phyloP scores from a whole-genome alignment of 352 stramenopile genomes.

The Globisporangium spinosum region DNA sequence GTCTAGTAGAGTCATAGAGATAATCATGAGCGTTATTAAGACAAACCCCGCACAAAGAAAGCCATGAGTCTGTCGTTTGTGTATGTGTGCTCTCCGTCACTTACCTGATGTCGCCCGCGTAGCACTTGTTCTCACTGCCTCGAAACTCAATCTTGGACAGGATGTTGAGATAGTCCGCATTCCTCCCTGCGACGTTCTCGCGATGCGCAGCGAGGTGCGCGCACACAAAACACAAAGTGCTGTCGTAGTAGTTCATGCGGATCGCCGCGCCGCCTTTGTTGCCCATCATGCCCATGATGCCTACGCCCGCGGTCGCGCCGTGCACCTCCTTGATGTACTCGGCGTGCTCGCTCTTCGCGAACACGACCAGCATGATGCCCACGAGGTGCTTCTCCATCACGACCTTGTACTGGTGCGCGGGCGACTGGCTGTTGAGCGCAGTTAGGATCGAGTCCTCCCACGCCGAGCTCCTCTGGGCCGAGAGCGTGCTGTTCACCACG shows the following conservation, averaged over 20 bases:
- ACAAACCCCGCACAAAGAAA: not conserved
- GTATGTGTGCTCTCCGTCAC: not conserved
- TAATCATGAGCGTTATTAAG: not conserved
- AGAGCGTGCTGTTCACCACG: constrained; percentile 94
- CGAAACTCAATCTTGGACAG: constrained; percentile 94
- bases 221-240: constrained; percentile 98
- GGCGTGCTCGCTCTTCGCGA: constrained; percentile 84
- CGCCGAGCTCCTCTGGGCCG: constrained; percentile 82
- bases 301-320: constrained; percentile 91
- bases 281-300: constrained; percentile 98
- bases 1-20: not conserved
- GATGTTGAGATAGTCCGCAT: constrained; percentile 98
- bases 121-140: constrained; percentile 33
- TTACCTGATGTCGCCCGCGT: constrained; percentile 20
- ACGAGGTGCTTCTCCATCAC: constrained; percentile 94
- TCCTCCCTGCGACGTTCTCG: constrained; percentile 96
- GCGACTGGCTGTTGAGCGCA: constrained; percentile 82
- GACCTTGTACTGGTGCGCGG: constrained; percentile 47
- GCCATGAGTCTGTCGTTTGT: too few species aligned
- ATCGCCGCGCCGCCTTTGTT: constrained; percentile 98
- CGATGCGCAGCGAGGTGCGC: constrained; percentile 97
- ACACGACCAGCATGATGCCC: constrained; percentile 96
- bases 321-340: constrained; percentile 86
- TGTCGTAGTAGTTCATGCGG: constrained; percentile 96
- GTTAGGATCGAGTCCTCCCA: constrained; percentile 89